Evolutionary conservation across 2,329 filamentous ascomycete genomes (phyloP), one percentile per base, ranked within the genome.

Genomic region (Cytospora schulzeri): DNA sequence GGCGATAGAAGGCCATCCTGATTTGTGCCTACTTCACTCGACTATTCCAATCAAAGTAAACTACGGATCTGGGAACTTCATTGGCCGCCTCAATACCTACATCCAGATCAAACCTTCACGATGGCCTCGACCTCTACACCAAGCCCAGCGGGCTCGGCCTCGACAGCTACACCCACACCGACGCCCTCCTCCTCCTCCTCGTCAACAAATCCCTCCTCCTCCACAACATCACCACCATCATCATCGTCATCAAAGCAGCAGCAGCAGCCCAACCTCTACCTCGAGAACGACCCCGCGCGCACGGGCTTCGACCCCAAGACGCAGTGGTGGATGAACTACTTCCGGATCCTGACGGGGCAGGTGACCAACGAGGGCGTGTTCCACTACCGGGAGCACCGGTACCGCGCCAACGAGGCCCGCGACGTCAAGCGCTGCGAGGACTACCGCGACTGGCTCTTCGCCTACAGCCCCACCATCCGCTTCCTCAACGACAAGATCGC

Each of bases 401-500:
- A 96, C 80, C 81, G 84, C 62, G 83, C 87, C 64, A 88, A 93
- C 77, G 92, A 95, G 79, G 85, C 85, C 67, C 80, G 83, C 33
- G 93, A 97, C 83, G 93, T 91, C 82, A 84, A 83, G 73, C 87
- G 87, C 62, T 97, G 92, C 81, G 92, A 97, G 73, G 80, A 88
- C 52, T 86, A 91, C 77, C 88, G 92, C 64, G 90, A 95, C 76
- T 97, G 91, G 82, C 85, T 96, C 41, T 87, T 98, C 71, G 79
- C 87, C 73, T 91, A 93, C 81, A 94, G 90, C 63, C 95, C 95
- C 31, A 87, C 91, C 63, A 88, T 99, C 66, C 89, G 90, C 67
- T 99, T 96, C 83, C 81, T 99, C 78, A 87, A 87, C 62, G 88
- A 95, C 69, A 92, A 93, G 76, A 90, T 97, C 71, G 81, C 80